A percentile compares a stretch with the other conserved stretches of the same genome.
phyloP scores from a whole-genome alignment of 805 yeast genomes.

The Naumovozyma dairenensis region DNA sequence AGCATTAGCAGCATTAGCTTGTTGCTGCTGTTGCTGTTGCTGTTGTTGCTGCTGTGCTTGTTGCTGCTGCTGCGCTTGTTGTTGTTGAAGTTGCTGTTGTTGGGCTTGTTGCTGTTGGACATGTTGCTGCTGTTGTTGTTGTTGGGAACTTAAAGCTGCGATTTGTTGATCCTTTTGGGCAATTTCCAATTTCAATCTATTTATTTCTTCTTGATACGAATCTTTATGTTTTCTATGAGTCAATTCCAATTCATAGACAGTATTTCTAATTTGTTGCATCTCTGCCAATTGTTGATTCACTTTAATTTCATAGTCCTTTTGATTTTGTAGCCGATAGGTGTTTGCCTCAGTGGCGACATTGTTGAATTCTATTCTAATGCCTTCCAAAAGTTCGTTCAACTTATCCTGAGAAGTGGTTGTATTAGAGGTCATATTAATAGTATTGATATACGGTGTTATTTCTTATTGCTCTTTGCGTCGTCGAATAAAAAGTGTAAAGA shows the following conservation, averaged over 20 bases:
- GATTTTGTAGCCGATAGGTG: constrained; percentile 67
- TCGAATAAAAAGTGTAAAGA: too few species aligned
- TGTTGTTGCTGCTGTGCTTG: constrained; percentile 12
- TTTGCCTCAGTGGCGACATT: constrained; percentile 78
- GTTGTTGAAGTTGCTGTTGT: constrained; percentile 15
- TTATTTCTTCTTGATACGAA: constrained; percentile 87
- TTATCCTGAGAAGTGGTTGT: constrained; percentile 24
- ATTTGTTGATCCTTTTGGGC: constrained; percentile 66
- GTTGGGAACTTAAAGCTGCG: constrained; percentile 25
- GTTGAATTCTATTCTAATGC: constrained; percentile 84
- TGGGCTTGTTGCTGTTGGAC: too few species aligned
- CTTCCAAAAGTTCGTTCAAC: constrained; percentile 77
- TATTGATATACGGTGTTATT: too few species aligned
- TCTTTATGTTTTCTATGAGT: constrained; percentile 93
- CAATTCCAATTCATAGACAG: constrained; percentile 85
- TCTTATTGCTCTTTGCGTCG: too few species aligned
- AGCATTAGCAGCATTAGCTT: constrained; percentile 2
- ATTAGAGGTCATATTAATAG: constrained; percentile 11
- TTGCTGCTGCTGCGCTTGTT: constrained; percentile 13
- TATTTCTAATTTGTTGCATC: constrained; percentile 85
- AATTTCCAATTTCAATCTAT: constrained; percentile 73
- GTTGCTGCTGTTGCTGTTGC: constrained; percentile 9
- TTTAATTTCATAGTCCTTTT: constrained; percentile 84
- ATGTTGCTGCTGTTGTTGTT: constrained; percentile 19
- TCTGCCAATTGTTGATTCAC: constrained; percentile 86